A percentile compares a stretch with the other conserved stretches of the same genome.
These are phyloP conservation scores for Sistotremastrum suecicum DNA, from an alignment of 768 basidiomycete genomes.

Conservation along the genomic window DNA sequence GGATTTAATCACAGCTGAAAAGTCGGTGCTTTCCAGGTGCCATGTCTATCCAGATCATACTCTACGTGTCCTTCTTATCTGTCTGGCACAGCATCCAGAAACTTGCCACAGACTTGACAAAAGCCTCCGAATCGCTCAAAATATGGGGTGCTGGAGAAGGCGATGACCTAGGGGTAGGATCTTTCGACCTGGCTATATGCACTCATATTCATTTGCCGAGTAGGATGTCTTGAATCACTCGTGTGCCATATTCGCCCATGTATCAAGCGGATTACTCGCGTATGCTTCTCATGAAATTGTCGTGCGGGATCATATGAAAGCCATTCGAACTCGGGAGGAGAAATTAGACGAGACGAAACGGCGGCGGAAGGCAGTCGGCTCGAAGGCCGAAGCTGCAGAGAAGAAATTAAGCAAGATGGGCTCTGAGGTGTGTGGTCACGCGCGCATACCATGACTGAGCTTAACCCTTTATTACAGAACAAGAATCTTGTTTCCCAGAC, in stretches of 20 bases:
- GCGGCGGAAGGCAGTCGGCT: conserved; percentile 46
- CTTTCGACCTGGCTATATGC: conserved; percentile 4
- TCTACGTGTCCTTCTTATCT: conserved; percentile 32
- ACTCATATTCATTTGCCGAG: not conserved
- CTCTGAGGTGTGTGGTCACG: conserved; percentile 30
- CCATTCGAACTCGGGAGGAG: conserved; percentile 76
- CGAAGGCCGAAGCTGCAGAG: conserved; percentile 72
- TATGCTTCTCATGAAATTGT: conserved; percentile 59
- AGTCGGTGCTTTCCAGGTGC: conserved; percentile 40
- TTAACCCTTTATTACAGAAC: conserved; percentile 23
- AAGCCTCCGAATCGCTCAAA: conserved; percentile 59
- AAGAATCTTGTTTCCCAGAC: conserved; percentile 69
- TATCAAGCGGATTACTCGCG: conserved; percentile 48
- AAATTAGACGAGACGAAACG: conserved; percentile 62
- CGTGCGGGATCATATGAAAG: conserved; percentile 63
- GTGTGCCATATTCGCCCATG: conserved; percentile 49
- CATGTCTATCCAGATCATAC: conserved; percentile 10
- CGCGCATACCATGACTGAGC: not conserved
- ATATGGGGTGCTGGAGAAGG: conserved; percentile 70
- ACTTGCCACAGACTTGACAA: conserved; percentile 48
- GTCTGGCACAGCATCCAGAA: conserved; percentile 37
- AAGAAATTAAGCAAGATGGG: conserved; percentile 85
- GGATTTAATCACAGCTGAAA: conserved; percentile 83
- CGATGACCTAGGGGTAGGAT: conserved; percentile 62
- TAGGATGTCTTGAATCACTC: conserved; percentile 70